Percentiles rank a stretch among this genome's conserved stretches.
These are phyloP conservation scores for Chlamydomonas sphaeroides DNA, from an alignment of 139 green algal genomes.

Conservation along the genomic window DNA sequence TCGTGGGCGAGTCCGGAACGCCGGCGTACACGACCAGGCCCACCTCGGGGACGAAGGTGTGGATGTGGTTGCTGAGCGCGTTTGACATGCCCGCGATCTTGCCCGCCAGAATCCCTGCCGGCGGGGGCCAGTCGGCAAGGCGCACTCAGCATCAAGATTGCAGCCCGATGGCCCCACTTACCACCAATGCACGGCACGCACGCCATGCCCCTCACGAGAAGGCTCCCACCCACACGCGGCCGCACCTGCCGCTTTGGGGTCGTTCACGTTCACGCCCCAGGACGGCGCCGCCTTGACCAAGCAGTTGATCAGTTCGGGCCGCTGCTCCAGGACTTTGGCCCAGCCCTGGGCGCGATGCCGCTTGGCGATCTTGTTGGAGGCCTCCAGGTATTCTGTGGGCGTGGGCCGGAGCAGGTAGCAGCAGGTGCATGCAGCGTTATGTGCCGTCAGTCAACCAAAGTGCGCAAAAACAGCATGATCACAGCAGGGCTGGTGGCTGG, in stretches of 20 bases:
- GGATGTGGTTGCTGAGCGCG: background rate
- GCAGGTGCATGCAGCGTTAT: background rate
- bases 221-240: background rate
- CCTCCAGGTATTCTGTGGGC: slow-evolving; percentile 1
- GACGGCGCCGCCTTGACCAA: background rate
- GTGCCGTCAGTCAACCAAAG: background rate
- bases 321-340: background rate
- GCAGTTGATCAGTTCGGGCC: background rate
- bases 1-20: background rate
- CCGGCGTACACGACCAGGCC: slow-evolving; percentile 4
- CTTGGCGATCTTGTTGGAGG: background rate
- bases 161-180: slow-evolving; percentile 5
- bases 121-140: slow-evolving; percentile 6
- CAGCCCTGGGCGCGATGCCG: background rate
- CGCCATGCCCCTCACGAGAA: slow-evolving; percentile 5
- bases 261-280: background rate
- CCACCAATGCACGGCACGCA: background rate
- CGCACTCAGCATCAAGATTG: slow-evolving; percentile 2
- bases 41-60: background rate
- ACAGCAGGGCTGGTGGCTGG: slow-evolving; percentile 5
- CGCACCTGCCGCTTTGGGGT: background rate
- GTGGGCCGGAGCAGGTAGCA: slow-evolving; percentile 5
- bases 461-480: background rate
- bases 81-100: slow-evolving; percentile 6
- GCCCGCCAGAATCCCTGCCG: background rate